A percentile compares a stretch with the other conserved stretches of the same genome.
Conservation (phyloP, 176 grass and related monocot genomes). For the Themeda triandra region DNA sequence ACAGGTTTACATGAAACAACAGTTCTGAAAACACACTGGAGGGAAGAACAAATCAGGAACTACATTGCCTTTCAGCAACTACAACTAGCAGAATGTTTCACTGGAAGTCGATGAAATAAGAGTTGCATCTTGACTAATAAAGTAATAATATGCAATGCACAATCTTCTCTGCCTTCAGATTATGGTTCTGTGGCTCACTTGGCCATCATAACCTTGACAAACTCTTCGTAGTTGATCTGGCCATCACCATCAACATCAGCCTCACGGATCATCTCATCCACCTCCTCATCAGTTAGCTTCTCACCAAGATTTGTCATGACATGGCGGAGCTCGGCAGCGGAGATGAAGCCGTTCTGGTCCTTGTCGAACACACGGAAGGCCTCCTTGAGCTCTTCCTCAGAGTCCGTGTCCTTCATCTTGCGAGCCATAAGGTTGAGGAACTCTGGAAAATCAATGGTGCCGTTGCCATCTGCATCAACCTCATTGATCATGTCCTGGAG, state of each 20-base stretch:
- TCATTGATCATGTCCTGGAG: constrained; percentile 98
- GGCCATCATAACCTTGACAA: constrained; percentile 96
- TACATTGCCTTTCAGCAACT: constrained; percentile 31
- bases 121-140: constrained; percentile 32
- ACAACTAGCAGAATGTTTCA: constrained; percentile 51
- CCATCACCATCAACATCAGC: constrained; percentile 91
- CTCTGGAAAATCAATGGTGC: constrained; percentile 87
- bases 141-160: constrained; percentile 21
- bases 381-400: constrained; percentile 93
- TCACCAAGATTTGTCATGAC: constrained; percentile 93
- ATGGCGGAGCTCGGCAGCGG: constrained; percentile 80
- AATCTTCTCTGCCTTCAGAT: constrained; percentile 19
- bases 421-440: constrained; percentile 94
- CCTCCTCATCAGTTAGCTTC: constrained; percentile 88
- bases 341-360: constrained; percentile 94
- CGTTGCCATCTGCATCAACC: constrained; percentile 83
- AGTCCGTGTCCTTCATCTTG: constrained; percentile 97
- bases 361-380: constrained; percentile 95
- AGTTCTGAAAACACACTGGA: constrained; percentile 32
- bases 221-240: constrained; percentile 96
- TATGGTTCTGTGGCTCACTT: constrained; percentile 45
- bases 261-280: constrained; percentile 90
- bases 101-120: constrained; percentile 28
- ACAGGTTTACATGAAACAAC: constrained; percentile 35
- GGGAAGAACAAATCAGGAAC: constrained; percentile 29